phyloP scores from a whole-genome alignment of 75 land plant genomes.

The Isoetes taiwanensis region DNA sequence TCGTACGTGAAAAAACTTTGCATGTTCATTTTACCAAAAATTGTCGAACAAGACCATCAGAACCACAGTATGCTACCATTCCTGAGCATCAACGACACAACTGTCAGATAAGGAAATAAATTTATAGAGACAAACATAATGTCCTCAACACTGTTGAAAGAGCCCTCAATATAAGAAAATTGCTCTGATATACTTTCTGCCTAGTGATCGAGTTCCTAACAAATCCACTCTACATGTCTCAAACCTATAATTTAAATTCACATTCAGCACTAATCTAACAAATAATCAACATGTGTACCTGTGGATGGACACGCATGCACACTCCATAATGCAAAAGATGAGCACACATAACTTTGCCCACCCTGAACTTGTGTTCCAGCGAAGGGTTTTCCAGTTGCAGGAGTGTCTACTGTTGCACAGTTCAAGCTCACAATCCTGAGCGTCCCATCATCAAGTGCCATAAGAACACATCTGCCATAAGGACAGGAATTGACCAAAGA shows the following conservation, averaged over 20 bases:
- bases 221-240: too few species aligned
- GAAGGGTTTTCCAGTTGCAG: slow-evolving; percentile 58
- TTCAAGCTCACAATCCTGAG: slow-evolving; percentile 45
- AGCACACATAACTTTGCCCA: slow-evolving; percentile 29
- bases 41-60: slow-evolving; percentile 54
- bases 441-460: slow-evolving; percentile 83
- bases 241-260: too few species aligned
- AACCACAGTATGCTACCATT: slow-evolving; percentile 62
- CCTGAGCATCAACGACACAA: slow-evolving; percentile 34
- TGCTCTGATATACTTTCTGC: too few species aligned
- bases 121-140: too few species aligned
- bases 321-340: slow-evolving; percentile 68
- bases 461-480: slow-evolving; percentile 50
- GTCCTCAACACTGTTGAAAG: too few species aligned
- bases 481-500: background rate
- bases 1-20: too few species aligned
- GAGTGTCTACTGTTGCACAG: slow-evolving; percentile 40
- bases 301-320: slow-evolving; percentile 55
- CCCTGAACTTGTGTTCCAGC: slow-evolving; percentile 44
- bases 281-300: too few species aligned
- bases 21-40: too few species aligned
- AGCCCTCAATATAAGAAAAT: too few species aligned
- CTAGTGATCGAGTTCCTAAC: too few species aligned
- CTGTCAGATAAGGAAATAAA: too few species aligned
- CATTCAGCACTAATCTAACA: too few species aligned